phyloP scores from a whole-genome alignment of 768 basidiomycete genomes.

The Suillus bovinus region DNA sequence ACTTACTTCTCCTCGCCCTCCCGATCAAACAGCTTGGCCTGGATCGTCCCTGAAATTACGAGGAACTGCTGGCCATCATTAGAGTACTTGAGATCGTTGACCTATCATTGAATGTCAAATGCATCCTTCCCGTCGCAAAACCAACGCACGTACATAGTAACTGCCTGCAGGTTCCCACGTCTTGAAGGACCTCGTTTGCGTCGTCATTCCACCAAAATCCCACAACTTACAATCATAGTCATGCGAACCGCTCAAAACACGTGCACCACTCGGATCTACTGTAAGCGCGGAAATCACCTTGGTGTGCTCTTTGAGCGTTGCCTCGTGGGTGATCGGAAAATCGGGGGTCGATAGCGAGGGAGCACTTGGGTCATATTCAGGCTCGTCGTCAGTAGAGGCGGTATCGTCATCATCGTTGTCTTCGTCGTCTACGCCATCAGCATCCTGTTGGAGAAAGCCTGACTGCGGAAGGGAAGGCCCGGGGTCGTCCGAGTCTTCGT shows the following conservation, averaged over 20 bases:
- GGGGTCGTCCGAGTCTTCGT: constrained; percentile 25
- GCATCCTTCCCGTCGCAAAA: not conserved
- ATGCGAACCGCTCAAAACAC: constrained; percentile 88
- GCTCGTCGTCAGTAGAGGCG: constrained; percentile 37
- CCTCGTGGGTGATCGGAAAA: constrained; percentile 91
- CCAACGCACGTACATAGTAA: constrained; percentile 66
- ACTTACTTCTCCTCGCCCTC: constrained; percentile 93
- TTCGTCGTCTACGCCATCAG: constrained; percentile 28
- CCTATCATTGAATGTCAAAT: constrained; percentile 42
- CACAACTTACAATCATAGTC: constrained; percentile 98
- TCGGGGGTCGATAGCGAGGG: constrained; percentile 43
- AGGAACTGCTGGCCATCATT: constrained; percentile 85
- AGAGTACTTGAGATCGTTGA: constrained; percentile 90
- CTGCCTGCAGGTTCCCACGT: constrained; percentile 94
- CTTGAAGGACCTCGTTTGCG: constrained; percentile 89
- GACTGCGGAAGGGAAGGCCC: constrained; percentile 8
- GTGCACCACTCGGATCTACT: constrained; percentile 92
- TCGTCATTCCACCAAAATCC: constrained; percentile 99
- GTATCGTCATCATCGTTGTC: constrained; percentile 22
- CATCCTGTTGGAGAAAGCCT: constrained; percentile 13
- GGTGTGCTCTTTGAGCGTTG: constrained; percentile 89
- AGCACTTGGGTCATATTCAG: constrained; percentile 55
- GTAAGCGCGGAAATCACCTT: constrained; percentile 94
- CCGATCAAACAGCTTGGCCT: constrained; percentile 86
- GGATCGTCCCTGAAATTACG: constrained; percentile 83